phyloP scores from a whole-genome alignment of 352 stramenopile species.

The Lagenidium giganteum region DNA sequence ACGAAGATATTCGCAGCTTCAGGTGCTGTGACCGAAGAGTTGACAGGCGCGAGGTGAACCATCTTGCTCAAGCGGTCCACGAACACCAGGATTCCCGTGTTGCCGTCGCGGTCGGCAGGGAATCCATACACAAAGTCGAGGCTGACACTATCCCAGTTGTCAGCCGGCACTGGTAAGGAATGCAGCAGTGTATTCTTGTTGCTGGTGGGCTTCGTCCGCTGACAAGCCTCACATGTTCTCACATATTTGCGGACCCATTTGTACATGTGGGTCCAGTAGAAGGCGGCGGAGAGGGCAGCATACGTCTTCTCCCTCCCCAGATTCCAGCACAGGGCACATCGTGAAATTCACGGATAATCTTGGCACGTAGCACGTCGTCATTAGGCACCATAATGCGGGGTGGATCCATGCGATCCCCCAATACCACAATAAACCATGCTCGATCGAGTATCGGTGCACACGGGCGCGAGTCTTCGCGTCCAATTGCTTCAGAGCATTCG shows the following conservation, averaged over 20 bases:
- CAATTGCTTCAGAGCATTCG: no score
- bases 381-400: no score
- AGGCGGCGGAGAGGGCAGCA: constrained; percentile 3
- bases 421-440: no score
- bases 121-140: constrained; percentile 22
- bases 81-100: constrained; percentile 12
- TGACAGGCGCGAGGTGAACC: constrained; percentile 10
- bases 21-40: not conserved
- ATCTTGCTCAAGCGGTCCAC: constrained; percentile 24
- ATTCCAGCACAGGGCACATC: no score
- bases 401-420: no score
- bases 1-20: not conserved
- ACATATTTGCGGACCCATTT: constrained; percentile 16
- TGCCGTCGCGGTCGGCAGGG: not conserved
- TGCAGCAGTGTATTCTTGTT: no score
- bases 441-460: no score
- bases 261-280: constrained; percentile 18
- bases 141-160: constrained; percentile 9
- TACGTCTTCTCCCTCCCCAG: constrained; percentile 18
- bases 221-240: constrained; percentile 16
- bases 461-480: no score
- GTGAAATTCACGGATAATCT: no score
- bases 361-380: no score
- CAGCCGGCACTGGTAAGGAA: constrained; percentile 2
- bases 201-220: constrained; percentile 19